phyloP scores from a whole-genome alignment of 352 stramenopile species.

The Thalassiosira hispida region DNA sequence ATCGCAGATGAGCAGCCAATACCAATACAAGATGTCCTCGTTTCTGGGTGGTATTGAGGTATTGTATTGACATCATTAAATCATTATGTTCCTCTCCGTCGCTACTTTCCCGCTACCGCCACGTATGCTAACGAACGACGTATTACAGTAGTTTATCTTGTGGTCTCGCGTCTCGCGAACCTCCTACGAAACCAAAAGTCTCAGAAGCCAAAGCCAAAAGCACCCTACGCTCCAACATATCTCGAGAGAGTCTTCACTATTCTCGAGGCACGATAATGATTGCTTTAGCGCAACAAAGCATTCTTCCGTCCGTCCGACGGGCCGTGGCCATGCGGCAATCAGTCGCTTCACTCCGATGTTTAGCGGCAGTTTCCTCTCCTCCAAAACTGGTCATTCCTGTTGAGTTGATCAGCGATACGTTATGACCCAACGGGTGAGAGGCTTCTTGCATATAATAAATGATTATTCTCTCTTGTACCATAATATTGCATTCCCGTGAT shows the following conservation, averaged over 20 bases:
- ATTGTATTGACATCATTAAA: too few species aligned
- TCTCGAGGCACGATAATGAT: not conserved
- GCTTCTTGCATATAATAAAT: too few species aligned
- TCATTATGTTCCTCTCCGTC: too few species aligned
- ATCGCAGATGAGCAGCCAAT: slow-evolving; percentile 10
- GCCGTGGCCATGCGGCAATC: not conserved
- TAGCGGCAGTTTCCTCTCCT: slow-evolving; percentile 5
- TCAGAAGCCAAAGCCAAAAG: too few species aligned
- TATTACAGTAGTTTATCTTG: too few species aligned
- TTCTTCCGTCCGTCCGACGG: slow-evolving; percentile 22
- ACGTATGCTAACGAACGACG: too few species aligned
- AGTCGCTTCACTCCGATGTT: not conserved
- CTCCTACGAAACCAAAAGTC: too few species aligned
- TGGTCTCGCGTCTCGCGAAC: too few species aligned
- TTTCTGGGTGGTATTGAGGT: too few species aligned
- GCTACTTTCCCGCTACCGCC: too few species aligned
- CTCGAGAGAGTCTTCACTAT: not conserved
- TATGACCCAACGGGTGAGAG: slow-evolving; percentile 78
- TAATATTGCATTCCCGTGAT: not conserved
- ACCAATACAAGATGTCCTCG: too few species aligned
- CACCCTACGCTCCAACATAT: too few species aligned
- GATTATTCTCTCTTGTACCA: not conserved
- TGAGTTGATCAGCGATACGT: slow-evolving; percentile 79
- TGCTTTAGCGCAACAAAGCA: slow-evolving; percentile 7
- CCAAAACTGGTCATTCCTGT: slow-evolving; percentile 70